Base-by-base conservation (phyloP, 257 asterid species). In the Solanum microdontum region DNA sequence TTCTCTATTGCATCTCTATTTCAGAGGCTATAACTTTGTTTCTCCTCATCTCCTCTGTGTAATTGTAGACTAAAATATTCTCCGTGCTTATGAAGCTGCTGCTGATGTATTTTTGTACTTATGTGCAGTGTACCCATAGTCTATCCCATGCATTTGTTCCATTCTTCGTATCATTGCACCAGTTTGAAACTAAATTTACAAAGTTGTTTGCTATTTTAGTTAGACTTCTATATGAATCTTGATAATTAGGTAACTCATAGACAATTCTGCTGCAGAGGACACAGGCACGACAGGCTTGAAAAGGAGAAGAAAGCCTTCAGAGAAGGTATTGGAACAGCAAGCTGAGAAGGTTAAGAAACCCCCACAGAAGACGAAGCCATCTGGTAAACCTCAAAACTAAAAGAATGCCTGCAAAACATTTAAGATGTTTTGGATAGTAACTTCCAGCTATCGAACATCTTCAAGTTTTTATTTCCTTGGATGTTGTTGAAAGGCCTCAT, bases 251-350 rank as follows among this genome's bases (percentile, higher is more conserved):
- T 43, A 79, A 43, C 69, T 82, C 39, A 30, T 48, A 43, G 94
- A 92, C 66, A 90, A 90, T 91, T 91, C 90, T 88, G 92, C 90
- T 88, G 97, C 97, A 84, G 99, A 94, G 87, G 96, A 94, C 88
- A 90, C 91, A 5, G 98, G 95, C 87, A 95, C 94, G 70, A 88
- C 91, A 58, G 89, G 90, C 24, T 51, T 90, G 83, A 94, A 91
- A 91, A 92, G 98, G 90, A 93, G 84, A 89, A 91, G 97, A 89
- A 94, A 91, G 91, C 94, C 92, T 85, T 92, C 98, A 30, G 98
- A 95, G 90, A 94, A 93, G 91, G 93, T 93, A 86, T 84, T 91
- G 91, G 94, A 89, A 87, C 87, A 87, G 90, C 92, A 94, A 86
- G 88, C 88, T 82, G 95, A 92, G 83, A 93, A 89, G 91, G 92